These are phyloP conservation scores for Thermochaetoides dissita DNA, from an alignment of 2,329 filamentous ascomycete species.

Conservation along the genomic window DNA sequence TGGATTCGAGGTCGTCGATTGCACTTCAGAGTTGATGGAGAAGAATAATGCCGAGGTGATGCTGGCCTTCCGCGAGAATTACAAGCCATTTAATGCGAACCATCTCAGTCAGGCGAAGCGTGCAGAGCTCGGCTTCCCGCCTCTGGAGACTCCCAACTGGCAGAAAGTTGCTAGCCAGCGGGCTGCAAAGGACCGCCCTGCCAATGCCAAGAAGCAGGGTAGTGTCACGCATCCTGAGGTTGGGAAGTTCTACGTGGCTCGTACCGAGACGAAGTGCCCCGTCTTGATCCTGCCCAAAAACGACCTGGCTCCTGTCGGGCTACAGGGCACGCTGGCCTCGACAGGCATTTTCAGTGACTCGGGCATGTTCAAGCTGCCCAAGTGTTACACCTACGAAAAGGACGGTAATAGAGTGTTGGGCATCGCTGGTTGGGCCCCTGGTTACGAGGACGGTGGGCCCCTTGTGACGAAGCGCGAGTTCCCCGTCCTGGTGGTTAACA, in stretches of 20 bases:
- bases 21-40: conserved; percentile 17
- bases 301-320: conserved; percentile 17
- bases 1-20: conserved; percentile 23
- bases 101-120: conserved; percentile 12
- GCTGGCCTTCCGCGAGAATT: conserved; percentile 19
- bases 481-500: conserved; percentile 27
- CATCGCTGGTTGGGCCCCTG: conserved; percentile 25
- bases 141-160: conserved; percentile 3
- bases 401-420: conserved; percentile 11
- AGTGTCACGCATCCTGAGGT: conserved; percentile 17
- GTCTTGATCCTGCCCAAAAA: conserved; percentile 26
- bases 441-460: conserved; percentile 23
- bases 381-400: conserved; percentile 22
- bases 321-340: conserved; percentile 17
- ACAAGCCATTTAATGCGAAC: conserved; percentile 19
- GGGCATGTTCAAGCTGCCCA: conserved; percentile 12
- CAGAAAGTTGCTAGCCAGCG: conserved; percentile 2
- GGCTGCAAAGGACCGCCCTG: background rate
- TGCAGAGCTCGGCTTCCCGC: conserved; percentile 6
- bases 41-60: conserved; percentile 23
- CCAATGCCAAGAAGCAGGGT: background rate
- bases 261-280: conserved; percentile 20
- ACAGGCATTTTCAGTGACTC: conserved; percentile 20
- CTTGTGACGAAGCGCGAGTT: conserved; percentile 23
- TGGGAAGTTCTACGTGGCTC: conserved; percentile 23